phyloP scores from a whole-genome alignment of 1,139 yeast species.

The Yamadazyma epiphylla region DNA sequence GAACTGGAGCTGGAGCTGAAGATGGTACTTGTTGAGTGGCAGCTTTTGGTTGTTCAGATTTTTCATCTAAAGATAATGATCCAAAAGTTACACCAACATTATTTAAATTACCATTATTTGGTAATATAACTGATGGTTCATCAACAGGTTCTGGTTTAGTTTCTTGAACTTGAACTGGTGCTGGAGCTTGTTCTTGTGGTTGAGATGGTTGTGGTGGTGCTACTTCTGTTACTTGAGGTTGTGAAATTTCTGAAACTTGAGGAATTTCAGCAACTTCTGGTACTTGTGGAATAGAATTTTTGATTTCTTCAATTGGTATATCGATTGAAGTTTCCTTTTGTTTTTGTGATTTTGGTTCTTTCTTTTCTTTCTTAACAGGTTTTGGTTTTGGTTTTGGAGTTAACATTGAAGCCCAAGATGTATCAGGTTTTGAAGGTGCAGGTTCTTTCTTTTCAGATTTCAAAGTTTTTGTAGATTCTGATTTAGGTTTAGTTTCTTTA shows the following conservation, averaged over 20 bases:
- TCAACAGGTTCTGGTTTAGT: conserved; percentile 9
- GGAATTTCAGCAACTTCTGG: conserved; percentile 13
- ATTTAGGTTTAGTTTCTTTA: neutral
- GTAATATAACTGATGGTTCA: conserved; percentile 65
- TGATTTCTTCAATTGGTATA: conserved; percentile 14
- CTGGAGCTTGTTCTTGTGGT: conserved; percentile 6
- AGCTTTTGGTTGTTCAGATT: conserved; percentile 14
- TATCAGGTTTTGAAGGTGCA: conserved; percentile 4
- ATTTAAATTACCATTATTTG: conserved; percentile 46
- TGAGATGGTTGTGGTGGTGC: conserved; percentile 7
- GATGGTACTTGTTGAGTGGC: conserved; percentile 8
- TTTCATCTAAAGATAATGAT: conserved; percentile 52
- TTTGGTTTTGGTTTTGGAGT: conserved; percentile 45
- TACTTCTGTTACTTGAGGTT: conserved; percentile 13
- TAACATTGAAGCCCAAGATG: conserved; percentile 58
- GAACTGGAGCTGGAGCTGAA: conserved; percentile 13
- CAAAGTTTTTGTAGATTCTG: conserved; percentile 16
- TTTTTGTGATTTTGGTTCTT: conserved; percentile 10
- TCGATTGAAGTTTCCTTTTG: conserved; percentile 6
- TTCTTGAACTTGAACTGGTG: conserved; percentile 8
- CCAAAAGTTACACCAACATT: conserved; percentile 72
- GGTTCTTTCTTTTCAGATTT: neutral
- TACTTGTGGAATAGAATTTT: conserved; percentile 14
- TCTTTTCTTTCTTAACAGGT: conserved; percentile 9
- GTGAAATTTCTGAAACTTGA: conserved; percentile 6